phyloP scores from a whole-genome alignment of 345 rosid species.

The Geranium rotundifolium region DNA sequence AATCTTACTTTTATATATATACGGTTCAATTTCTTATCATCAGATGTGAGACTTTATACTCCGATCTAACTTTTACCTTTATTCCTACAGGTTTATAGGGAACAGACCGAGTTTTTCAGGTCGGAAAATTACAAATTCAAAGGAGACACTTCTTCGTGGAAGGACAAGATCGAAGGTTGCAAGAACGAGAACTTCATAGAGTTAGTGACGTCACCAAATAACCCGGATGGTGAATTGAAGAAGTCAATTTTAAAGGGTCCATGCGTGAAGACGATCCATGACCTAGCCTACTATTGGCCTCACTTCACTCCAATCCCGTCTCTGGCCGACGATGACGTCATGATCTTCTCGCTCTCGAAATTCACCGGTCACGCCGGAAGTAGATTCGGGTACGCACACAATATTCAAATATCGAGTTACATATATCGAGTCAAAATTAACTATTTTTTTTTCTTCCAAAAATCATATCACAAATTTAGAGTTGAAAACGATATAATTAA shows the following conservation, averaged over 20 bases:
- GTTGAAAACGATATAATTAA: too few relatives aligned
- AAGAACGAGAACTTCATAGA: background rate
- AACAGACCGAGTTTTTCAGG: background rate
- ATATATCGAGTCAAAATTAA: too few relatives aligned
- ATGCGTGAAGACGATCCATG: constrained; percentile 11
- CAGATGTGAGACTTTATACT: background rate
- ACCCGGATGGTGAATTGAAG: constrained; percentile 16
- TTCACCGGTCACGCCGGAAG: constrained; percentile 19
- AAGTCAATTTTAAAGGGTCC: constrained; percentile 11
- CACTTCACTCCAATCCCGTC: constrained; percentile 15
- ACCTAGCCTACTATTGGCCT: constrained; percentile 21
- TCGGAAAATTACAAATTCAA: background rate
- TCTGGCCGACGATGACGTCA: constrained; percentile 10
- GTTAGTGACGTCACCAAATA: constrained; percentile 14
- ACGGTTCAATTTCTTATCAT: background rate
- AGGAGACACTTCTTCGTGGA: constrained; percentile 9
- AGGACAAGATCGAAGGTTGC: background rate
- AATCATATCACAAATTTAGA: too few relatives aligned
- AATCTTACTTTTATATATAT: background rate
- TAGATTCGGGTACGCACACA: constrained; percentile 12
- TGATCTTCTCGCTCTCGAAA: constrained; percentile 15
- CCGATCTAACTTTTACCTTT: too few relatives aligned
- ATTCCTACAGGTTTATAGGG: background rate
- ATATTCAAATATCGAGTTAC: too few relatives aligned
- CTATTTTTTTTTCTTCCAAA: too few relatives aligned